Conservation (phyloP, 1,284 basidiomycete genomes). For the Sanghuangporus sanghuang region DNA sequence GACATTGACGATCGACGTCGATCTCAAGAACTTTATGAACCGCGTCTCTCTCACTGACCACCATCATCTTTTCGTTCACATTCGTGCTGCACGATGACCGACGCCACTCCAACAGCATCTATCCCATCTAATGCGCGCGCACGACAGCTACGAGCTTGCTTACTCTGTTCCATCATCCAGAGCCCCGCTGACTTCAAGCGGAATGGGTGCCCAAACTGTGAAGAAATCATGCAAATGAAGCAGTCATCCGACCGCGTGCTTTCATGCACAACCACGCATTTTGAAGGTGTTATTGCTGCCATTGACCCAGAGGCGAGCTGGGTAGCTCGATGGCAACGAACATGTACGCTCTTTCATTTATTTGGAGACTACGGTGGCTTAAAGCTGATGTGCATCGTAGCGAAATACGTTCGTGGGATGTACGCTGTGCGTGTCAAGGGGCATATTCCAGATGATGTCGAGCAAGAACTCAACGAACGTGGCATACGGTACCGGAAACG, state of each 20-base stretch:
- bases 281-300: slow-evolving; percentile 89
- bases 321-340: slow-evolving; percentile 93
- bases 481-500: slow-evolving; percentile 78
- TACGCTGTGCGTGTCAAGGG: slow-evolving; percentile 88
- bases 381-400: slow-evolving; percentile 33
- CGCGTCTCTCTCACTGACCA: not conserved
- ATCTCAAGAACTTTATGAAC: not conserved
- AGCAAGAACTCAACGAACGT: slow-evolving; percentile 67
- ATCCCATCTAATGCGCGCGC: slow-evolving; percentile 61
- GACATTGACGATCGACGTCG: not conserved
- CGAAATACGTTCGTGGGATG: slow-evolving; percentile 81
- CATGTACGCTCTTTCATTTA: slow-evolving; percentile 48
- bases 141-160: slow-evolving; percentile 81
- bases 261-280: slow-evolving; percentile 90
- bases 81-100: slow-evolving; percentile 3
- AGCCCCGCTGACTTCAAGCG: slow-evolving; percentile 80
- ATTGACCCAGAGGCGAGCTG: slow-evolving; percentile 89
- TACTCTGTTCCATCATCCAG: slow-evolving; percentile 90
- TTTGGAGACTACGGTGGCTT: slow-evolving; percentile 8
- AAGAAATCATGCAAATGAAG: slow-evolving; percentile 93
- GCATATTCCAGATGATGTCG: slow-evolving; percentile 80
- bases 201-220: slow-evolving; percentile 94
- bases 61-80: not conserved
- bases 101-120: slow-evolving; percentile 20
- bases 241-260: slow-evolving; percentile 79